Evolutionary conservation across 2,329 filamentous ascomycete species (phyloP), one percentile per base, ranked within the genome.

Genomic region (Thermoascus crustaceus): DNA sequence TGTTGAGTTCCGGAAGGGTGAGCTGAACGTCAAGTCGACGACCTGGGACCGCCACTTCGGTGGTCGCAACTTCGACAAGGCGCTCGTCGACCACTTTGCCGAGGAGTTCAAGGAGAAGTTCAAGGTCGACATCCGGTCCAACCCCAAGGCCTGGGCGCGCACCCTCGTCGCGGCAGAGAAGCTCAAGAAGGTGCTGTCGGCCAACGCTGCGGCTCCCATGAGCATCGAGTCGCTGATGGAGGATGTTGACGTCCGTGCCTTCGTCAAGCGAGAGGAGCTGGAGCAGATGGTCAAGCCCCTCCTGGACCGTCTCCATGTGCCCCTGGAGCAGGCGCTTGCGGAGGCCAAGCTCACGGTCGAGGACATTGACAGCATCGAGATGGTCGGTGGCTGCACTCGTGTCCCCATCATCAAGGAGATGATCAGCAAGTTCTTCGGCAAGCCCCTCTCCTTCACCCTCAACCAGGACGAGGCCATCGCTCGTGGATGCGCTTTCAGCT

Each of bases 201-300:
- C 91, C 60, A 96, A 96, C 70, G 83, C 88, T 50, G 76, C 83
- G 57, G 87, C 89, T 11, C 86, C 89, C 32, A 67, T 98, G 63
- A 96, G 88, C 73, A 93, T 98, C 55, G 91, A 98, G 72, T 95
- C 88, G 22, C 73, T 98, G 50, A 96, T 98, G 88, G 93, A 96
- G 66, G 91, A 98, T 61, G 72, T 94, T 43, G 91, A 98, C 61
- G 91, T 94, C 23, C 78, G 77, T 35, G 72, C 82, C 41, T 82
- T 94, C 75, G 75, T 98, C 57, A 95, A 89, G 62, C 83, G 91
- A 45, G 85, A 94, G 57, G 89, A 96, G 60, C 79, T 98, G 39
- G 91, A 98, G 72, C 79, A 82, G 44, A 79, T 98, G 61, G 78
- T 95, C 45, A 78, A 85, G 69, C 86, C 88, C 29, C 73, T 96